A percentile compares a stretch with the other conserved stretches of the same genome.
Evolutionary conservation across 1,139 yeast genomes (phyloP).

Genomic region (Torulaspora globosa): DNA sequence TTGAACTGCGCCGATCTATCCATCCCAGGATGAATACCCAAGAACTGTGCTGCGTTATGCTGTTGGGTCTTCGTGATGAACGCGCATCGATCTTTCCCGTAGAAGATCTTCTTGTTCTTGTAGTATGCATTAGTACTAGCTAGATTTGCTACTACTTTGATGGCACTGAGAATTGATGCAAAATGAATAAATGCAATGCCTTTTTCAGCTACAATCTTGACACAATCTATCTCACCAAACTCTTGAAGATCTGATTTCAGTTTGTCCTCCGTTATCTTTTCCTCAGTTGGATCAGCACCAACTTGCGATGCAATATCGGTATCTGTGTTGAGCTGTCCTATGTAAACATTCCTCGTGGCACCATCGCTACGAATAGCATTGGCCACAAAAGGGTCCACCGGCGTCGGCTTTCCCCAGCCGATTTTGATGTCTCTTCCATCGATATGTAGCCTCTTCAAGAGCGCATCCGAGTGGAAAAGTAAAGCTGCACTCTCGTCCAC

Average conservation of each 20-base stretch:
- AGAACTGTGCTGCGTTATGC: constrained; percentile 93
- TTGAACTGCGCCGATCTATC: constrained; percentile 79
- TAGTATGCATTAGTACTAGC: constrained; percentile 56
- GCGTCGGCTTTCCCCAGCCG: constrained; percentile 76
- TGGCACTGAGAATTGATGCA: constrained; percentile 76
- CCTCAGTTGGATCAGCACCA: constrained; percentile 16
- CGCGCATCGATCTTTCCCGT: constrained; percentile 85
- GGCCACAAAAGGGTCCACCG: constrained; percentile 64
- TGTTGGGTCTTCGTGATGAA: constrained; percentile 89
- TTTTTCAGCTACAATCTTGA: constrained; percentile 70
- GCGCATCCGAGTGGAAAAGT: constrained; percentile 57
- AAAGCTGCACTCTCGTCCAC: constrained; percentile 51
- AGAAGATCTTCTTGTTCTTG: constrained; percentile 62
- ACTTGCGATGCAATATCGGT: constrained; percentile 16
- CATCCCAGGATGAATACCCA: constrained; percentile 87
- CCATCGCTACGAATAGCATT: constrained; percentile 78
- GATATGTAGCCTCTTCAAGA: constrained; percentile 47
- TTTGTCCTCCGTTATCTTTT: constrained; percentile 54
- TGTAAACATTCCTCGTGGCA: constrained; percentile 86
- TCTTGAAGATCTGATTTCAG: constrained; percentile 60
- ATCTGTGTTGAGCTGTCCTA: constrained; percentile 54
- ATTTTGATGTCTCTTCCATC: constrained; percentile 54
- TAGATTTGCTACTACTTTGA: constrained; percentile 70
- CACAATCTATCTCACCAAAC: constrained; percentile 78
- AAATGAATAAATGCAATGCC: constrained; percentile 85